A percentile compares a stretch with the other conserved stretches of the same genome.
Evolutionary conservation across 768 basidiomycete genomes (phyloP).

Genomic region (Rhizopogon salebrosus): DNA sequence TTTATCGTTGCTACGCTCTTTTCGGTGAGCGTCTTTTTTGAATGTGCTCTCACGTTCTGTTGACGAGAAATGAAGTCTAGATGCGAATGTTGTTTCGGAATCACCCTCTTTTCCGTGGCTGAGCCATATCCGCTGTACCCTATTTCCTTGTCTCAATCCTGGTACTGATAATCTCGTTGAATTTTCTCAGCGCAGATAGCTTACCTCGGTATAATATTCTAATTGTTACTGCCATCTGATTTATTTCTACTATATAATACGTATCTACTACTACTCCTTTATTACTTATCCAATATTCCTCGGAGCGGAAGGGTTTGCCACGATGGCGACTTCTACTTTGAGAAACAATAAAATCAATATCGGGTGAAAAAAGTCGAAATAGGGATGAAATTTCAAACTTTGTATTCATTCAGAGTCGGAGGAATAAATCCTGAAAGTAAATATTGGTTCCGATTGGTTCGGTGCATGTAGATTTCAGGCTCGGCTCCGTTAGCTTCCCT

Average conservation of each 20-base stretch:
- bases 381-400: neutral
- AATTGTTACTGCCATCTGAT: neutral
- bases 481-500: slow-evolving; percentile 40
- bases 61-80: slow-evolving; percentile 13
- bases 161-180: slow-evolving; percentile 3
- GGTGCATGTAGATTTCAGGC: slow-evolving; percentile 45
- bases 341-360: slow-evolving; percentile 23
- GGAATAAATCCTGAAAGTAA: neutral
- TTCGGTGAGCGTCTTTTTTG: slow-evolving; percentile 8
- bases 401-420: neutral
- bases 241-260: neutral
- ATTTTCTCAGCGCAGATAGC: neutral
- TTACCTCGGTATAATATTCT: slow-evolving; percentile 9
- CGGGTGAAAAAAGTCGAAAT: slow-evolving; percentile 13
- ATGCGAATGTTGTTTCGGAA: slow-evolving; percentile 10
- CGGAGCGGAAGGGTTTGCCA: no score
- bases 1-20: slow-evolving; percentile 11
- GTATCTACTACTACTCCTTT: neutral
- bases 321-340: no score
- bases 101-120: slow-evolving; percentile 13
- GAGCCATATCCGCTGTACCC: slow-evolving; percentile 11
- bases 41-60: slow-evolving; percentile 10
- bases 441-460: slow-evolving; percentile 55
- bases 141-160: slow-evolving; percentile 5
- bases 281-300: neutral